A percentile compares a stretch with the other conserved stretches of the same genome.
Conservation (phyloP, 75 land plant genomes). For the Azolla pinnata region DNA sequence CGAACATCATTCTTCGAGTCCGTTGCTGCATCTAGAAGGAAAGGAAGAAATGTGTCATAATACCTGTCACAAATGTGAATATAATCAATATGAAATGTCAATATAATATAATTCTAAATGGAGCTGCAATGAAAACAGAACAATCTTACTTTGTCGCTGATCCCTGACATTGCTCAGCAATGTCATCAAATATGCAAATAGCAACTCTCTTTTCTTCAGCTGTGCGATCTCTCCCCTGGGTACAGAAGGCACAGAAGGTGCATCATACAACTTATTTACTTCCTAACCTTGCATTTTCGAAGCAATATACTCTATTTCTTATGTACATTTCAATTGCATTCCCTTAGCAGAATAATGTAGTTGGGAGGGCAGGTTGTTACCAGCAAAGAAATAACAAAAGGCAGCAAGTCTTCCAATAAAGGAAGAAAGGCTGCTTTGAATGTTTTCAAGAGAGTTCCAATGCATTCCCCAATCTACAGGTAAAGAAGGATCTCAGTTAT, state of each 20-base stretch:
- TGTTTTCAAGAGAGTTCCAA: conserved; percentile 38
- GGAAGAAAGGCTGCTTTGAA: conserved; percentile 34
- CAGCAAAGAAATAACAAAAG: conserved; percentile 46
- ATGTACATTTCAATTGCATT: too few species aligned
- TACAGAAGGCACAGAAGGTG: too few species aligned
- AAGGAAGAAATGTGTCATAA: conserved; percentile 39
- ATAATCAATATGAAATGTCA: too few species aligned
- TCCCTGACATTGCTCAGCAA: conserved; percentile 44
- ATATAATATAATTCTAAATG: too few species aligned
- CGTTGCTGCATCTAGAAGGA: conserved; percentile 34
- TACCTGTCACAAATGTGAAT: conserved; percentile 18
- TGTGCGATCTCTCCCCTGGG: conserved; percentile 35
- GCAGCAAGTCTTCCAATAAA: conserved; percentile 34
- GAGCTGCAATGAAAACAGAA: too few species aligned
- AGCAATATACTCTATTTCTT: too few species aligned
- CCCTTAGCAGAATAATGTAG: too few species aligned
- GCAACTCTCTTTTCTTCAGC: conserved; percentile 41
- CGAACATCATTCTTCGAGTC: conserved; percentile 38
- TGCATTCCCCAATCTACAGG: conserved; percentile 38
- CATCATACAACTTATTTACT: too few species aligned
- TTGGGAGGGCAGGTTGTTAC: too few species aligned
- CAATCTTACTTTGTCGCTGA: conserved; percentile 32
- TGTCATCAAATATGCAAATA: conserved; percentile 48
- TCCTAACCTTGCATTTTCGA: too few species aligned
- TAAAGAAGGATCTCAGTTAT: too few species aligned